A percentile compares a stretch with the other conserved stretches of the same genome.
Conservation (phyloP, 768 basidiomycete species). For the Serendipita indica region DNA sequence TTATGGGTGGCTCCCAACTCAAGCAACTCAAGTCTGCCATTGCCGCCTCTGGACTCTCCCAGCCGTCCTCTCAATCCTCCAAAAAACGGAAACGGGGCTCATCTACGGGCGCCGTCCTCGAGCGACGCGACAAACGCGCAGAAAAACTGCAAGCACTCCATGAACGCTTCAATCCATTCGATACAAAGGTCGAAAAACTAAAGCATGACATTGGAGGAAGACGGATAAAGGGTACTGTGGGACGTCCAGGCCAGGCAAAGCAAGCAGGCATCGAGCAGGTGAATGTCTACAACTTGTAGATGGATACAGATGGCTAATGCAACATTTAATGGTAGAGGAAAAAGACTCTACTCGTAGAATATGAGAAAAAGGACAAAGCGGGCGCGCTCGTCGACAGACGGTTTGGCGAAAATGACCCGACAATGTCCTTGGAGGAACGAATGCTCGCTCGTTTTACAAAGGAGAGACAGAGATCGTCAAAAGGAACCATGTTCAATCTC, state of each 20-base stretch:
- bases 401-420: constrained; percentile 89
- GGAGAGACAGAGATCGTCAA: constrained; percentile 67
- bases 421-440: constrained; percentile 87
- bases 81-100: constrained; percentile 58
- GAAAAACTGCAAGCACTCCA: constrained; percentile 74
- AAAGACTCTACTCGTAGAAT: constrained; percentile 78
- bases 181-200: constrained; percentile 78
- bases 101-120: constrained; percentile 30
- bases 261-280: constrained; percentile 85
- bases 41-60: constrained; percentile 59
- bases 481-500: constrained; percentile 69
- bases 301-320: background rate
- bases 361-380: constrained; percentile 60
- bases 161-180: constrained; percentile 82
- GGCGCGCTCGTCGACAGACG: constrained; percentile 88
- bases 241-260: constrained; percentile 76
- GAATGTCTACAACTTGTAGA: constrained; percentile 17
- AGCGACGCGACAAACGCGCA: constrained; percentile 69
- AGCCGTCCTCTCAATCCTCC: constrained; percentile 29
- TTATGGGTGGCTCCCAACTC: constrained; percentile 47
- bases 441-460: constrained; percentile 93
- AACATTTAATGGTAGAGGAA: constrained; percentile 42
- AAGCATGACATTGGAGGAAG: constrained; percentile 89
- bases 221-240: constrained; percentile 65
- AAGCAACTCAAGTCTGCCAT: constrained; percentile 80